Percentiles rank a stretch among this genome's conserved stretches.
Conservation (phyloP, 106 monocot genomes). For the Acanthochlamys bracteata region DNA sequence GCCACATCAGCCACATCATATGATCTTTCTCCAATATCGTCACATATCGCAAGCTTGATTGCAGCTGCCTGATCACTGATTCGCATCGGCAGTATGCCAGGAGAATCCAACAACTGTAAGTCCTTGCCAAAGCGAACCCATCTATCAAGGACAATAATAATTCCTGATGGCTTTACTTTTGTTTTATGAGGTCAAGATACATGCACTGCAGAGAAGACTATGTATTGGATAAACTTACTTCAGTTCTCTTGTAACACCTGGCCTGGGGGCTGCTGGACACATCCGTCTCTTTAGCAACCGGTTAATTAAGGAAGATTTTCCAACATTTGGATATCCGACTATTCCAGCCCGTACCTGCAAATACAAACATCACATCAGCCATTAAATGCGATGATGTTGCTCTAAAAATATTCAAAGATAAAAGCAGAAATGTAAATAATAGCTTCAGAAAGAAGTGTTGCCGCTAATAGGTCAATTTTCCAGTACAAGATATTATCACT, state of each 20-base stretch:
- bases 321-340: constrained; percentile 98
- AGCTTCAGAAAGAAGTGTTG: no score
- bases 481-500: no score
- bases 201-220: neutral
- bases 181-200: no score
- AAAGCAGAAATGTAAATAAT: no score
- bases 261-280: constrained; percentile 95
- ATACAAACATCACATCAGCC: neutral
- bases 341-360: constrained; percentile 91
- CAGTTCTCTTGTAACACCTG: constrained; percentile 92
- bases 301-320: constrained; percentile 94
- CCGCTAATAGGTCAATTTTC: no score
- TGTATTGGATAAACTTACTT: constrained; percentile 38
- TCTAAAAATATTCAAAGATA: no score
- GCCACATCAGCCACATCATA: constrained; percentile 86
- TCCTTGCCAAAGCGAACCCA: constrained; percentile 97
- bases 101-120: constrained; percentile 85
- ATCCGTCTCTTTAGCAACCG: constrained; percentile 83
- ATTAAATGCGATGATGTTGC: no score
- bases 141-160: constrained; percentile 20
- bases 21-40: constrained; percentile 95
- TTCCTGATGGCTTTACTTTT: neutral
- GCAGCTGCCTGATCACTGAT: constrained; percentile 87
- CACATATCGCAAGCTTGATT: constrained; percentile 95
- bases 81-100: constrained; percentile 95